A percentile compares a stretch with the other conserved stretches of the same genome.
Evolutionary conservation across 208 protist species (phyloP).

Genomic region (Leishmania turanica): DNA sequence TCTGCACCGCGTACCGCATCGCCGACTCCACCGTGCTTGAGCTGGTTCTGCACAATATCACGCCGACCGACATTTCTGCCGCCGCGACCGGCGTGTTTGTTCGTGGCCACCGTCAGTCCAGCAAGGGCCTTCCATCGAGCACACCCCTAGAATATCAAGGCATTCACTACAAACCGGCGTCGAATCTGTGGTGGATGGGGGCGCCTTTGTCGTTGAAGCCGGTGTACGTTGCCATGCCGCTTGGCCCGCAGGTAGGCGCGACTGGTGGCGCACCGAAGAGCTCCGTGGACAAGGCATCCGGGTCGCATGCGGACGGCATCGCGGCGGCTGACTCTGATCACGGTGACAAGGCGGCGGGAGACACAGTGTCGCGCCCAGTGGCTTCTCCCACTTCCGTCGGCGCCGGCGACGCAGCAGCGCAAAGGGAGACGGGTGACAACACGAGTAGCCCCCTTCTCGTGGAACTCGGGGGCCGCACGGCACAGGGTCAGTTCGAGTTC

Average conservation of each 20-base stretch:
- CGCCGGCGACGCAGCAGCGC: not conserved
- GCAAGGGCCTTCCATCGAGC: not conserved
- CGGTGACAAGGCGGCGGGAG: not conserved
- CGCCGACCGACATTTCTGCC: constrained; percentile 51
- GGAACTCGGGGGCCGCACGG: constrained; percentile 15
- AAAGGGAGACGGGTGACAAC: not conserved
- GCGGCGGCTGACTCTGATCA: not conserved
- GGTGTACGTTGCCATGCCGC: constrained; percentile 47
- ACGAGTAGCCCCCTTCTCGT: not conserved
- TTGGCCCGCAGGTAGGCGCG: not conserved
- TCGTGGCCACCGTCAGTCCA: constrained; percentile 43
- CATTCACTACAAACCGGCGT: constrained; percentile 42
- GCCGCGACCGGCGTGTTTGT: constrained; percentile 66
- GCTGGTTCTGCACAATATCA: constrained; percentile 59
- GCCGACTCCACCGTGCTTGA: constrained; percentile 46
- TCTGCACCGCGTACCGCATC: constrained; percentile 67
- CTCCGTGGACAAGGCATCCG: not conserved
- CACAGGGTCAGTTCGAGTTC: constrained; percentile 32
- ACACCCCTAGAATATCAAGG: constrained; percentile 36
- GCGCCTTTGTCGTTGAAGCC: constrained; percentile 64
- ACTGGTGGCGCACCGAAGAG: not conserved
- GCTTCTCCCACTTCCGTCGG: not conserved
- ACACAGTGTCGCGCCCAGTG: not conserved
- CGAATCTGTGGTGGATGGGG: constrained; percentile 82
- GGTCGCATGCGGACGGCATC: not conserved